Base-by-base conservation (phyloP, 2,329 filamentous ascomycete genomes). In the Fusarium foetens region DNA sequence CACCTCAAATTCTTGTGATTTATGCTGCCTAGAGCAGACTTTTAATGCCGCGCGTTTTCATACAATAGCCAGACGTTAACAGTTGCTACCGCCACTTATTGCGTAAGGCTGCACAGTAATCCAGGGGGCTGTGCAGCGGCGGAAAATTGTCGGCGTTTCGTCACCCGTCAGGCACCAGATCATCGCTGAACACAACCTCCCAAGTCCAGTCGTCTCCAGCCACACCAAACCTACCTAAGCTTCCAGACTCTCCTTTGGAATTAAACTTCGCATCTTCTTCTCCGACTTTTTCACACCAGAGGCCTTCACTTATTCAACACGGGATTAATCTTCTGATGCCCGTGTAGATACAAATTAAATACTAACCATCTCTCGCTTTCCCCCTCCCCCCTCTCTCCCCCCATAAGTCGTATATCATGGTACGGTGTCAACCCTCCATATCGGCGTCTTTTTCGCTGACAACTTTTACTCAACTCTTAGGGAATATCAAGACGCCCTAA, bases 401-500 rank as follows among this genome's bases (percentile, higher is more conserved):
- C 58, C 38, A 63, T 63, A 62, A 66, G 66, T 74, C 68, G 66
- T 66, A 65, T 68, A 73, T 66, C 75, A 82, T 82, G 80, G 80
- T 82, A 80, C 75, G 80, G 64, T 70, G 46, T 39, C 57, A 57
- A 54, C 66, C 58, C 23, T 51, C 61, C 63, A 68, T 46, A 58
- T 59, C 41, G n/a, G 52, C 60, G 45, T 58, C 49, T 57, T 51
- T 52, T 62, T 65, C 43, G 66, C 71, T 76, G 49, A 69, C 68
- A 62, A 58, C 29, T 52, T 54, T 53, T 58, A 51, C 36, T 36
- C 63, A 41, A 54, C 35, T 35, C 52, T 33, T 63, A 83, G 82
- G 82, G 78, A 79, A 81, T 83, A 76, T 81, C 82, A 66, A 76
- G 80, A 76, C 81, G 82, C 74, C 81, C 82, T 62, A 84, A 83